Base-by-base conservation (phyloP, 768 basidiomycete species). In the Coprinopsis marcescibilis region DNA sequence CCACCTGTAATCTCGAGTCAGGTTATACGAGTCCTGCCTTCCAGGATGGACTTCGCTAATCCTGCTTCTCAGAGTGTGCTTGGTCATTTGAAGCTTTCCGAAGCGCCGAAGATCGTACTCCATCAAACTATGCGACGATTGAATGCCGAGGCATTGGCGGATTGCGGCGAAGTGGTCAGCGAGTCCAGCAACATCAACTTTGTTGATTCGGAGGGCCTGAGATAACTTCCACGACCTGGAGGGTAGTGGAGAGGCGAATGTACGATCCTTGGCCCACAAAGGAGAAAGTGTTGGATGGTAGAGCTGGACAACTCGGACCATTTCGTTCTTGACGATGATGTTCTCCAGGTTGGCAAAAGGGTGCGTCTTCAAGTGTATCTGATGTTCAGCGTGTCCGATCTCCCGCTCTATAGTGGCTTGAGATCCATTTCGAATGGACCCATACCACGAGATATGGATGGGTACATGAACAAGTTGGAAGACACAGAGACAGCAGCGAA, bases 381-480 rank as follows among this genome's bases (percentile, higher is more conserved):
- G 57, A 15, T 60, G 60, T 3, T 57, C 61, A 20, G 57, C 46
- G 19, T 59, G 52, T 11, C 65, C 61, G 29, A 63, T 60, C 14
- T 32, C 52, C 13, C 58, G 43, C 39, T 64, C 62, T 2, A 60
- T 55, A 19, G 63, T 65, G 0, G 63, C 56, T 49, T 66, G 65
- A 30, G 62, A 65, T n/a, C 66, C 60, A 36, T 57, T 26, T 4
- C 62, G 46, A n/a, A 69, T 57, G 4, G 64, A 65, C 8, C 65
- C 65, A 60, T 63, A 59, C 61, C 62, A 69, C n/a, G 46, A 7
- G 14, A 67, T 66, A 39, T 69, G 66, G 2, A 44, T 33, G 30
- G 65, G 64, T n/a, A 67, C 37, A 42, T 68, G 65, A 34, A 64
- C 57, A 1, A 66, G 51, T 39, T 68, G 65, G 37, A 67, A 66